Evolutionary conservation across 495 filamentous ascomycete species (phyloP), one percentile per base, ranked within the genome.

Genomic region (Xeromyces bisporus): DNA sequence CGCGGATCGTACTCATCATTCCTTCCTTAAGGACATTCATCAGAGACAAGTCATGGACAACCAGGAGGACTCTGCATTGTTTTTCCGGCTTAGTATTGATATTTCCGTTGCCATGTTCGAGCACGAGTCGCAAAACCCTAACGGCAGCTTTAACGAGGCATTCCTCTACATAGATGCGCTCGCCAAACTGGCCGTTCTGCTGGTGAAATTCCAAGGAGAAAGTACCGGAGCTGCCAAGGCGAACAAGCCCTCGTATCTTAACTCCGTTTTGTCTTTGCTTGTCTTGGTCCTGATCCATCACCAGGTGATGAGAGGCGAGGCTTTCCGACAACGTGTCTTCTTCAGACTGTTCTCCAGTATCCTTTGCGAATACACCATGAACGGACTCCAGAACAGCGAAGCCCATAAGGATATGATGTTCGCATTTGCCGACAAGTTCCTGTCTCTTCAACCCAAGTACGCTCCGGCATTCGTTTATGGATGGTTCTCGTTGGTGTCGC

Each of bases 341-440:
- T 85, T 81, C 71, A 72, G 89, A 15, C 66, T 96, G 31, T 86
- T 93, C 48, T 84, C 86, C 1, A 77, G 72, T 42, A 66, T 94
- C 21, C 60, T 94, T 3, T 82, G 74, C 46, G 73, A 86, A 37
- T 71, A 76, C 39, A 57, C 57, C 3, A 35, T 59, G 29, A 55
- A 51, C 13, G 54, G 46, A 6, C 46, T 65, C 12, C 57, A 61
- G 29, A 50, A 66, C 25, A 61, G 49, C 20, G 65, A 66, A 15
- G 72, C 75, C 28, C 67, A 77, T 37, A 66, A 75, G 32, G 71
- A 74, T 7, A 73, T 85, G 50, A 59, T 81, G 47, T 62, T 84
- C 28, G 69, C 67, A 7, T 64, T 93, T 38, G 80, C 77, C 13
- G 66, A 69, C 21, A 75, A 71, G n/a, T 69, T 94, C 45, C 47